A percentile compares a stretch with the other conserved stretches of the same genome.
Evolutionary conservation across 768 basidiomycete species (phyloP).

Genomic region (Postia placenta): DNA sequence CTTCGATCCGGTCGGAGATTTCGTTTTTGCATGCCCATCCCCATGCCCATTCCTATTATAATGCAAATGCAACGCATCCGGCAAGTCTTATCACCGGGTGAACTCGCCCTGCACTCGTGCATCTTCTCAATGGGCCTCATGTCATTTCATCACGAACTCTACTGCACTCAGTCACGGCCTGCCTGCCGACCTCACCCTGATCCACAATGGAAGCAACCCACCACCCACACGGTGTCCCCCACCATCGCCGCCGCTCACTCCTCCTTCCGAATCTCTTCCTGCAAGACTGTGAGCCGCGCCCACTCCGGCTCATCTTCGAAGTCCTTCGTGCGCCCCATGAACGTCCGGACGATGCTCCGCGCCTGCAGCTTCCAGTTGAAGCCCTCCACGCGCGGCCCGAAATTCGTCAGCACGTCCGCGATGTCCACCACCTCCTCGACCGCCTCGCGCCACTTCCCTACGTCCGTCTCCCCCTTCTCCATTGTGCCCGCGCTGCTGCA

Average conservation of each 20-base stretch:
- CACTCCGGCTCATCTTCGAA: constrained; percentile 92
- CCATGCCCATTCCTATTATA: constrained; percentile 4
- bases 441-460: constrained; percentile 66
- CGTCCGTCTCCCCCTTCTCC: constrained; percentile 64
- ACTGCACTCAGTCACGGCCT: constrained; percentile 3
- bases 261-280: constrained; percentile 42
- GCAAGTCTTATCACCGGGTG: constrained; percentile 8
- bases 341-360: constrained; percentile 80
- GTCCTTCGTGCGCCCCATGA: constrained; percentile 77
- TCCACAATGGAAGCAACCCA: background rate
- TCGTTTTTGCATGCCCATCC: background rate
- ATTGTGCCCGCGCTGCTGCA: constrained; percentile 53
- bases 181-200: constrained; percentile 16
- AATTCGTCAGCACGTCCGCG: constrained; percentile 75
- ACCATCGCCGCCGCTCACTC: constrained; percentile 11
- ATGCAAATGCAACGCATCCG: constrained; percentile 6
- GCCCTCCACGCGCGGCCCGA: constrained; percentile 62
- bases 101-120: constrained; percentile 1
- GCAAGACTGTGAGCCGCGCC: constrained; percentile 55
- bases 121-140: background rate
- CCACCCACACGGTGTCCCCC: constrained; percentile 1
- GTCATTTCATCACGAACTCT: constrained; percentile 10
- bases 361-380: constrained; percentile 83
- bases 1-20: constrained; percentile 9
- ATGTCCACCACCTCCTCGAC: constrained; percentile 77